Evolutionary conservation across 768 basidiomycete genomes (phyloP), one percentile per base, ranked within the genome.

Genomic region (Dioszegia crocea): DNA sequence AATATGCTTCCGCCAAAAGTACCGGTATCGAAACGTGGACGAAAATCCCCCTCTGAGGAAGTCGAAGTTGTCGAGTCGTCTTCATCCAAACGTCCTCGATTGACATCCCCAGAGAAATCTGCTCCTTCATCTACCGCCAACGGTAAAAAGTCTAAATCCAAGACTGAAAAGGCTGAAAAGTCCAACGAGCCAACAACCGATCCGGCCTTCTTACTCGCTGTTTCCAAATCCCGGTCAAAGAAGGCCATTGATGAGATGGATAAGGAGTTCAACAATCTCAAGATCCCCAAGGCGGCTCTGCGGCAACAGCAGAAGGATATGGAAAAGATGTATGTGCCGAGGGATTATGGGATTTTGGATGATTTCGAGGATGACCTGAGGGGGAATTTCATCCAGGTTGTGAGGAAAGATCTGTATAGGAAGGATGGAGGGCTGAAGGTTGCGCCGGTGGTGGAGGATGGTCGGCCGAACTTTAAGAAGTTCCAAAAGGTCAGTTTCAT

Each of bases 381-480:
- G 30, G 75, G 75, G 21, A 75, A 76, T 29, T 76, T 75, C 36
- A 76, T 76, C 24, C 62, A 70, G 47, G 72, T 76, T 31, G 65
- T 75, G 16, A 67, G 61, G 56, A 66, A 66, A 43, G 68, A 76
- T 65, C 45, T 76, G 58, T 73, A 68, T 40, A 48, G 75, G n/a
- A 73, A 73, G 48, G 75, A 76, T 62, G 61, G 63, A 39, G 56
- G 56, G 1, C 54, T 46, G 30, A 38, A 36, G 3, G 59, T 30
- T 48, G 60, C 51, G 26, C 56, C 62, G 46, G 59, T 62, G 44
- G 40, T 31, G 38, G 36, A 48, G 9, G 36, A 43, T 39, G 75
- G 71, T 11, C 53, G 56, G 30, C 72, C 72, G 40, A 76, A 76
- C 56, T 76, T 71, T 63, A 76, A 76, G 54, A 76, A 76, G 64